Evolutionary conservation across 1,139 yeast species (phyloP), one percentile per base, ranked within the genome.

Genomic region (Insectozyma bohioensis): DNA sequence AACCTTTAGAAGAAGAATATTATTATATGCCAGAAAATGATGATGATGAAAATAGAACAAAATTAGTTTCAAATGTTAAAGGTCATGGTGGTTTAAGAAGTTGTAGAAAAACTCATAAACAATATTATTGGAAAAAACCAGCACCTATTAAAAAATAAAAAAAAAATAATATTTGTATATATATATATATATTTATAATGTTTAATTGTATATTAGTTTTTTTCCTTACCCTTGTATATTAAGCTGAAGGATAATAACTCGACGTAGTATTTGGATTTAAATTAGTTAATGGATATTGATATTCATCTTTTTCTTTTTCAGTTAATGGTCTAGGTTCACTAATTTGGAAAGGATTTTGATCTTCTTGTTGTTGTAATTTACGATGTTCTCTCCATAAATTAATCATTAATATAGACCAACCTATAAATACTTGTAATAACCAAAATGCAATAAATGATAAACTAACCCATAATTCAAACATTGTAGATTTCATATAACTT

Each of bases 61-160:
- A 60, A 32, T 62, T 88, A 49, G 95, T 88, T 6, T 75, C 78
- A 33, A 79, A 85, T 35, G 67, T 86, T 37, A 87, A 86, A 49
- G 96, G 95, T 23, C 83, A 82, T 25, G 76, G 84, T 24, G 86
- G 87, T 2, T 69, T 92, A 46, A 75, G 98, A 56, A 78, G 86
- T 27, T 92, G 97, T 60, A 78, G 98, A 64, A 86, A 83, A 62
- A 85, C 87, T 2, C 97, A 90, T 62, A 92, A 92, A 60, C 97
- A 92, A 54, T 84, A 84, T 53, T 84, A 78, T 60, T 84, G 94
- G 94, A 84, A 82, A 56, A 82, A 77, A 49, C 94, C 94, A 12
- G 72, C 74, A 3, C 69, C 74, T 15, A 65, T 62, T 33, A 69
- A 68, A 53, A 63, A 63, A 40, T 56, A 49, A 13, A 5, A 22